Evolutionary conservation across 78 protist species (phyloP), one percentile per base, ranked within the genome.

Genomic region (Dictyostelium brefeldianum): DNA sequence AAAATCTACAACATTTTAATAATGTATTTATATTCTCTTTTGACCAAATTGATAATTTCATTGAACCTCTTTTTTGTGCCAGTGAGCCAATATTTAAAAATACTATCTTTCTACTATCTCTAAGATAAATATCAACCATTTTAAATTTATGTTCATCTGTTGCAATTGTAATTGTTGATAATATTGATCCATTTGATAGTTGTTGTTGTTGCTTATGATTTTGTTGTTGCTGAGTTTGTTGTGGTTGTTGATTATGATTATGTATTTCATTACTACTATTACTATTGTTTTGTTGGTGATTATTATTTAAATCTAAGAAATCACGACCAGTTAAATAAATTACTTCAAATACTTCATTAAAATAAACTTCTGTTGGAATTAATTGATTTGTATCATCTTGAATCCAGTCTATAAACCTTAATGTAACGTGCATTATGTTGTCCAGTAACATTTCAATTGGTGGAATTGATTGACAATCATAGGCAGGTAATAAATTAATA

Each of bases 281-380:
- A 71, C 36, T 53, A 56, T 53, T 56, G 18, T 14, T 77, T 3
- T 36, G 1, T 1, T 47, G 50, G 29, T 77, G 51, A 22, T 18
- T 50, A n/a, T 46, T 17, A 22, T 46, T 43, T 53, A 57, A 51
- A 36, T n/a, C 36, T 29, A 85, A 29, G 67, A 31, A 85, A 15
- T 85, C 92, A 53, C 92, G 36, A 62, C 92, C 92, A 75, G 75
- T 85, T 56, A 85, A 75, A 75, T 75, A 85, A 11, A 85, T 14
- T 10, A 29, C 36, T 62, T 85, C 92, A 59, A 85, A 85, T 27
- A 85, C 15, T 62, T 85, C 92, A 29, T 85, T 85, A 47, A 85
- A 75, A 62, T 59, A 85, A 8, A 85, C 92, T 59, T 85, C 92
- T 4, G 83, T 85, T 71, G 78, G 62, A n/a, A 85, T 20, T 12